These are phyloP conservation scores for Eucalyptus polybractea DNA, from an alignment of 345 rosid genomes.

Conservation along the genomic window DNA sequence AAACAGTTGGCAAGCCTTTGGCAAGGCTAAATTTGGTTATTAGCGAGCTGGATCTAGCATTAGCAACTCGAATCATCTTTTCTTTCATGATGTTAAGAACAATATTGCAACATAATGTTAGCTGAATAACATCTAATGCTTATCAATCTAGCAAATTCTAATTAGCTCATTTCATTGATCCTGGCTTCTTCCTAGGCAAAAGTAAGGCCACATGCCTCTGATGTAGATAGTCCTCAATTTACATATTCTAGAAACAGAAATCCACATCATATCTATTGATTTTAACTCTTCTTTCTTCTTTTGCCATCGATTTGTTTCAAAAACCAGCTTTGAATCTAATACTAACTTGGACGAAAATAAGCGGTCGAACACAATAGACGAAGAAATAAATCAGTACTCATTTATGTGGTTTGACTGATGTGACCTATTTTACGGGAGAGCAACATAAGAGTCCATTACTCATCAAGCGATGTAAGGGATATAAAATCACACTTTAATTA, in stretches of 20 bases:
- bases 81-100: neutral
- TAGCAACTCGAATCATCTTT: no score
- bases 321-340: rapidly evolving
- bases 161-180: neutral
- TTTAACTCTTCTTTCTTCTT: neutral
- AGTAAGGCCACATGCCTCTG: neutral
- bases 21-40: no score
- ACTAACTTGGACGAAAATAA: neutral
- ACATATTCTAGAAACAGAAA: neutral
- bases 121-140: neutral
- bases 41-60: no score
- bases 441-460: neutral
- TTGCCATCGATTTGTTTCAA: neutral
- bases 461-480: neutral
- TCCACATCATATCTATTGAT: neutral
- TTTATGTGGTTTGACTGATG: neutral
- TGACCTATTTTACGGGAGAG: neutral
- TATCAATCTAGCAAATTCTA: neutral
- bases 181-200: neutral
- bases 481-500: neutral
- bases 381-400: neutral
- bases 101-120: neutral
- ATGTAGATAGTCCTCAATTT: neutral
- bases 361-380: rapidly evolving
- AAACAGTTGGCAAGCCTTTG: no score